A percentile compares a stretch with the other conserved stretches of the same genome.
Conservation (phyloP, 257 asterid species). For the Ocimum tenuiflorum region DNA sequence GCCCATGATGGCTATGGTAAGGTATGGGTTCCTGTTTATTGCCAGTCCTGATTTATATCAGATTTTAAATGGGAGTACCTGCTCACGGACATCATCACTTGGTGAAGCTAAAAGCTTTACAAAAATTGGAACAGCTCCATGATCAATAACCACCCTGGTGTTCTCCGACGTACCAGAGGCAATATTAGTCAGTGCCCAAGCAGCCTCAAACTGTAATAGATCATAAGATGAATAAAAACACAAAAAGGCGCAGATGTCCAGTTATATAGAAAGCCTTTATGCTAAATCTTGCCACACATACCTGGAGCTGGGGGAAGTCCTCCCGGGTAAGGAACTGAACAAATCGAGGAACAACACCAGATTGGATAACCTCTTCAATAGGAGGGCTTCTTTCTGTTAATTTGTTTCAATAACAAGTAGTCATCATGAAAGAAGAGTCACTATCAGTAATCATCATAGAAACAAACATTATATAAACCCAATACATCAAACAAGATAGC, state of each 20-base stretch:
- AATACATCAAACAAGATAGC: background rate
- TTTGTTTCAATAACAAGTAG: background rate
- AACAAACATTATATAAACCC: background rate
- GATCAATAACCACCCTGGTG: slow-evolving; percentile 82
- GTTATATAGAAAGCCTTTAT: background rate
- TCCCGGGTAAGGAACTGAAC: slow-evolving; percentile 77
- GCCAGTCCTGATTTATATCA: background rate
- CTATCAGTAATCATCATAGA: background rate
- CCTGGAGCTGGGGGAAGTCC: slow-evolving; percentile 87
- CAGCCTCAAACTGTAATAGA: slow-evolving; percentile 72
- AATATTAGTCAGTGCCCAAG: slow-evolving; percentile 97
- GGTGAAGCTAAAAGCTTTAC: slow-evolving; percentile 78
- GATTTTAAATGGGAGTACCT: slow-evolving; percentile 34
- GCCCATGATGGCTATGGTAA: background rate
- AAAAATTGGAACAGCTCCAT: slow-evolving; percentile 81
- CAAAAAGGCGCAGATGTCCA: background rate
- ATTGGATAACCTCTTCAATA: slow-evolving; percentile 85
- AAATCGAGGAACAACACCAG: slow-evolving; percentile 91
- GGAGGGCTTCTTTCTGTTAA: slow-evolving; percentile 81
- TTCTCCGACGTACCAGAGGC: slow-evolving; percentile 95
- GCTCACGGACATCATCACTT: slow-evolving; percentile 93
- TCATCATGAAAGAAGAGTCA: slow-evolving; percentile 7
- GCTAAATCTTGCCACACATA: slow-evolving; percentile 17
- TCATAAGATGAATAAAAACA: slow-evolving; percentile 7
- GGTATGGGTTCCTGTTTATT: background rate